These are phyloP conservation scores for Teratosphaeriaceae sp. DNA, from an alignment of 2,329 filamentous ascomycete genomes.

Conservation along the genomic window DNA sequence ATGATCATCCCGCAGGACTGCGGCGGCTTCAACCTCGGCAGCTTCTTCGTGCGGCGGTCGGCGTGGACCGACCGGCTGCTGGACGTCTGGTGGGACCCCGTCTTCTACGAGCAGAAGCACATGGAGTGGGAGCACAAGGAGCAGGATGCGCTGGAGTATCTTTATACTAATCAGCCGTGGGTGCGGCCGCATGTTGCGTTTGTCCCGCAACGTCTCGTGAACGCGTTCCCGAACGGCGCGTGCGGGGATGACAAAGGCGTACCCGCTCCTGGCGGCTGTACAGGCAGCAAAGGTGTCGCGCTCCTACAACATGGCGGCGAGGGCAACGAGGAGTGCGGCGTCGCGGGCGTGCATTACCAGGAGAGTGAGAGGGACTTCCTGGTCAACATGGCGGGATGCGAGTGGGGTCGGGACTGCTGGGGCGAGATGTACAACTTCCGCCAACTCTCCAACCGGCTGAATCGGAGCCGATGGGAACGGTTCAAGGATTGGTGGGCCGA, in stretches of 20 bases:
- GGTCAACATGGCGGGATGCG: constrained; percentile 97
- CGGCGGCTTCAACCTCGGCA: constrained; percentile 90
- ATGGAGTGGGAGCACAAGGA: constrained; percentile 99
- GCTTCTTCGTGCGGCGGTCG: constrained; percentile 83
- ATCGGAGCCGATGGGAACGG: constrained; percentile 74
- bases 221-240: constrained; percentile 86
- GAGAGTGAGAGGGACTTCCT: constrained; percentile 82
- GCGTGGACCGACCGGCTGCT: constrained; percentile 86
- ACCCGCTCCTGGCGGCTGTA: constrained; percentile 38
- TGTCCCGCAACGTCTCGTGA: constrained; percentile 84
- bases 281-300: no score
- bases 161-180: constrained; percentile 91
- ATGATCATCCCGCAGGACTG: constrained; percentile 90
- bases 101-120: constrained; percentile 95
- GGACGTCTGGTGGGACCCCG: constrained; percentile 98
- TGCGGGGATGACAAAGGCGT: constrained; percentile 74
- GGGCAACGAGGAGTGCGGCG: constrained; percentile 22
- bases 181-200: constrained; percentile 83
- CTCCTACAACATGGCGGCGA: constrained; percentile 10
- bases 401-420: constrained; percentile 97
- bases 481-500: constrained; percentile 43
- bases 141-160: constrained; percentile 87
- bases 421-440: constrained; percentile 95
- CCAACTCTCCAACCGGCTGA: constrained; percentile 82
- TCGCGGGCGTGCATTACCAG: constrained; percentile 67